Percentiles rank a stretch among this genome's conserved stretches.
These are phyloP conservation scores for Microglena sp. DNA, from an alignment of 139 green algal genomes.

Conservation along the genomic window DNA sequence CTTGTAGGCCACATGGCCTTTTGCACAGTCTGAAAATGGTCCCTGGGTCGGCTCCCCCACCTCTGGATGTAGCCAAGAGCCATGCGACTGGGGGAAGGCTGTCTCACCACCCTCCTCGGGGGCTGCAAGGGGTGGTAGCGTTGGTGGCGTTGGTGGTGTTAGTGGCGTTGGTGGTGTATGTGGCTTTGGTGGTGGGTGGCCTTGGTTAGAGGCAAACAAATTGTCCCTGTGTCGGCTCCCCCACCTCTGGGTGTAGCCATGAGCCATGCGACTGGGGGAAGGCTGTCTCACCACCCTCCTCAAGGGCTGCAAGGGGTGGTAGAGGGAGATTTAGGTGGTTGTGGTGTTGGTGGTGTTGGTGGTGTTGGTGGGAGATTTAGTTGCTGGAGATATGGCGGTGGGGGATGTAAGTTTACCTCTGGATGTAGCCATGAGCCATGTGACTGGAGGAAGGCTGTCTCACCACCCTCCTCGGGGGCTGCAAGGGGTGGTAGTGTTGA, in stretches of 20 bases:
- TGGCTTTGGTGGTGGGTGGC: too few species aligned
- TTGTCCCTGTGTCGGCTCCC: constrained; percentile 3
- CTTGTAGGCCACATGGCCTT: constrained; percentile 44
- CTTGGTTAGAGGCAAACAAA: too few species aligned
- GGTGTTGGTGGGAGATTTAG: too few species aligned
- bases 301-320: too few species aligned
- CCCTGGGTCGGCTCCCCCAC: constrained; percentile 12
- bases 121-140: not conserved
- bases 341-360: too few species aligned
- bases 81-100: constrained; percentile 72
- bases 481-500: too few species aligned
- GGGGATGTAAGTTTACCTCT: too few species aligned
- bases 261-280: constrained; percentile 63
- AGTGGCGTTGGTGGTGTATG: too few species aligned
- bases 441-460: constrained; percentile 59
- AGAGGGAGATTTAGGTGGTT: too few species aligned
- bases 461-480: not conserved
- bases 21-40: constrained; percentile 41
- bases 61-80: constrained; percentile 18
- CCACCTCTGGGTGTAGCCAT: constrained; percentile 15
- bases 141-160: too few species aligned
- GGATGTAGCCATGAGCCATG: constrained; percentile 38
- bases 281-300: constrained; percentile 69
- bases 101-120: constrained; percentile 54
- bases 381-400: too few species aligned